Conservation (phyloP, 495 filamentous ascomycete species). For the Talaromyces thailandensis region DNA sequence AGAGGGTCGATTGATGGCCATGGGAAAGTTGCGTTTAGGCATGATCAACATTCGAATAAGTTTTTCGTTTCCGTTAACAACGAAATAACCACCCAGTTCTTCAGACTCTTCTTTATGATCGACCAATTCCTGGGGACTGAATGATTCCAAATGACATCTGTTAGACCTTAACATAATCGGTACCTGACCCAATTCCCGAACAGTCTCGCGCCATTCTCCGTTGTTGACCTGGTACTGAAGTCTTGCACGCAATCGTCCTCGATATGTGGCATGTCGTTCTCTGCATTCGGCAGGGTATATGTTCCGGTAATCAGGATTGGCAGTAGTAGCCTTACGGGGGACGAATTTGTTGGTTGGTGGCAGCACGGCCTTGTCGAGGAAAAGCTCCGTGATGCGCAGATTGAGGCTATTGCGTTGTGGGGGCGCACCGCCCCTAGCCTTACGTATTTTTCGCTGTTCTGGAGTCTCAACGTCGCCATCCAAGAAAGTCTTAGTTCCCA, state of each 20-base stretch:
- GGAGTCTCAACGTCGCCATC: slow-evolving; percentile 55
- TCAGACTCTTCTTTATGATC: slow-evolving; percentile 85
- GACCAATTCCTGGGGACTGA: slow-evolving; percentile 73
- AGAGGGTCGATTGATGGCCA: slow-evolving; percentile 84
- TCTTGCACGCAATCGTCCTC: slow-evolving; percentile 71
- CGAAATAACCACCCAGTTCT: slow-evolving; percentile 87
- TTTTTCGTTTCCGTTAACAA: slow-evolving; percentile 66
- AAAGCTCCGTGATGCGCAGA: slow-evolving; percentile 66
- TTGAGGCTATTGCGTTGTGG: slow-evolving; percentile 59
- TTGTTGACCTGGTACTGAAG: slow-evolving; percentile 80
- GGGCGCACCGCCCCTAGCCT: slow-evolving; percentile 35
- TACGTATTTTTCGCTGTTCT: slow-evolving; percentile 30
- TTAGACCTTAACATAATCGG: slow-evolving; percentile 93
- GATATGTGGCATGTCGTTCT: slow-evolving; percentile 87
- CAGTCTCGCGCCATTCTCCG: slow-evolving; percentile 68
- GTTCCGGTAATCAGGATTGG: slow-evolving; percentile 47
- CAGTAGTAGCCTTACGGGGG: slow-evolving; percentile 24
- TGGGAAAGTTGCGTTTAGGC: slow-evolving; percentile 81
- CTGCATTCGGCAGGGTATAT: slow-evolving; percentile 89
- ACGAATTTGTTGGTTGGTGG: slow-evolving; percentile 73
- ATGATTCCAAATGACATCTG: slow-evolving; percentile 78
- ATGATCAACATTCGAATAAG: slow-evolving; percentile 87
- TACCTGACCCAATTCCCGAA: slow-evolving; percentile 77
- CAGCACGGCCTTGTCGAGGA: slow-evolving; percentile 65
- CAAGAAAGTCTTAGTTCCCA: slow-evolving; percentile 78